Conservation (phyloP, 345 rosid genomes). For the Corchorus olitorius region DNA sequence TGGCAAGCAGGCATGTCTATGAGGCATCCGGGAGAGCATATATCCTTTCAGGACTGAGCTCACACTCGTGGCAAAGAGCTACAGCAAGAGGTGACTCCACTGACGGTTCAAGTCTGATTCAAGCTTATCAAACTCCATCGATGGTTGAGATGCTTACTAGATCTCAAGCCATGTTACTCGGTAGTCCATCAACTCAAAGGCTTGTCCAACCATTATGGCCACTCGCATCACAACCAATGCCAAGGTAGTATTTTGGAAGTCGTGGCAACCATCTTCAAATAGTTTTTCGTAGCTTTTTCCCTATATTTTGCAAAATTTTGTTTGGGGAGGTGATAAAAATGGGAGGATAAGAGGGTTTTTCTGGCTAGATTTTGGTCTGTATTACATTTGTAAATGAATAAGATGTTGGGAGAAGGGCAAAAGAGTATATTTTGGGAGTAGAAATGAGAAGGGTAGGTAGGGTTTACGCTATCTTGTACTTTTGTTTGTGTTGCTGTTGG, state of each 20-base stretch:
- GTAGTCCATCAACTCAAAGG: slow-evolving; percentile 73
- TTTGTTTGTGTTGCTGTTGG: slow-evolving; percentile 38
- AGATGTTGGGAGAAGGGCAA: slow-evolving; percentile 31
- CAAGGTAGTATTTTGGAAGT: slow-evolving; percentile 52
- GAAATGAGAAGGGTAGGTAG: slow-evolving; percentile 35
- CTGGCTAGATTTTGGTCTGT: slow-evolving; percentile 27
- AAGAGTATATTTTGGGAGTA: slow-evolving; percentile 31
- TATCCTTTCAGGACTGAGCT: slow-evolving; percentile 94
- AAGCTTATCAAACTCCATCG: slow-evolving; percentile 84
- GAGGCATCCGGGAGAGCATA: slow-evolving; percentile 95
- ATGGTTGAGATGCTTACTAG: slow-evolving; percentile 92
- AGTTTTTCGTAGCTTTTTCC: slow-evolving; percentile 24
- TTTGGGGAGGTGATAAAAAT: slow-evolving; percentile 25
- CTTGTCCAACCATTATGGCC: slow-evolving; percentile 64
- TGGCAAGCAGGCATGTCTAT: slow-evolving; percentile 89
- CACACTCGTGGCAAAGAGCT: slow-evolving; percentile 99
- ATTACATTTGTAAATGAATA: slow-evolving; percentile 54
- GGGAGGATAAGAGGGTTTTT: slow-evolving; percentile 27
- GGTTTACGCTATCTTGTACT: slow-evolving; percentile 24
- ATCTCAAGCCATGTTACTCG: slow-evolving; percentile 66
- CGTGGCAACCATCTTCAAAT: neutral
- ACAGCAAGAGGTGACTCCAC: slow-evolving; percentile 95
- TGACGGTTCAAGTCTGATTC: slow-evolving; percentile 78
- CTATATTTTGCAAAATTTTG: slow-evolving; percentile 26
- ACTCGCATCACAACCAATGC: slow-evolving; percentile 63